Conservation (phyloP, 2,329 filamentous ascomycete species). For the Fusarium oxysporum region DNA sequence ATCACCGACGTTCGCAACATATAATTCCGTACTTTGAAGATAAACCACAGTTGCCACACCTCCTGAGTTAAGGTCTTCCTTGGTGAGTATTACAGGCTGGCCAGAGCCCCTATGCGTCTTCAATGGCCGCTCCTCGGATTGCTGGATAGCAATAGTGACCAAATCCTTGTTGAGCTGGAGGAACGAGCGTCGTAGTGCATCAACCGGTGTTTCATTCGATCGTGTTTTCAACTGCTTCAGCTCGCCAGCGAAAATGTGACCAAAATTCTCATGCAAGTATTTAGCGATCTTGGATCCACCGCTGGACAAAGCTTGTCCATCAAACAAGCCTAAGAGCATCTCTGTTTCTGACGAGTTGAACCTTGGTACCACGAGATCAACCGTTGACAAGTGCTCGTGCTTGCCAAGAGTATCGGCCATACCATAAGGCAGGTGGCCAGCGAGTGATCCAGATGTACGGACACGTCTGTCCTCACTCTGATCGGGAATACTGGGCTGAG, state of each 20-base stretch:
- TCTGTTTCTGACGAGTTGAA: conserved; percentile 92
- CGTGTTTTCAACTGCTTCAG: conserved; percentile 76
- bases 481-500: conserved; percentile 91
- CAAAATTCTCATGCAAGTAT: conserved; percentile 96
- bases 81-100: conserved; percentile 80
- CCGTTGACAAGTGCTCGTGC: conserved; percentile 93
- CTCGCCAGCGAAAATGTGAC: conserved; percentile 84
- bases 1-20: conserved; percentile 94
- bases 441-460: conserved; percentile 93
- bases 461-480: conserved; percentile 95
- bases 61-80: conserved; percentile 90
- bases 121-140: conserved; percentile 77
- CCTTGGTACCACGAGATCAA: conserved; percentile 93
- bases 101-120: conserved; percentile 77
- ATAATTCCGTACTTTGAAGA: conserved; percentile 88
- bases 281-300: conserved; percentile 97
- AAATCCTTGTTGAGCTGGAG: conserved; percentile 93
- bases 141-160: conserved; percentile 83
- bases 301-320: conserved; percentile 88
- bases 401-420: conserved; percentile 96
- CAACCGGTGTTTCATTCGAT: conserved; percentile 79
- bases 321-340: conserved; percentile 93
- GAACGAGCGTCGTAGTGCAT: conserved; percentile 89
- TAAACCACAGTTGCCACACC: conserved; percentile 94
- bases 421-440: conserved; percentile 91